A percentile compares a stretch with the other conserved stretches of the same genome.
These are phyloP conservation scores for Potentilla sterilis DNA, from an alignment of 306 rosid species.

Conservation along the genomic window DNA sequence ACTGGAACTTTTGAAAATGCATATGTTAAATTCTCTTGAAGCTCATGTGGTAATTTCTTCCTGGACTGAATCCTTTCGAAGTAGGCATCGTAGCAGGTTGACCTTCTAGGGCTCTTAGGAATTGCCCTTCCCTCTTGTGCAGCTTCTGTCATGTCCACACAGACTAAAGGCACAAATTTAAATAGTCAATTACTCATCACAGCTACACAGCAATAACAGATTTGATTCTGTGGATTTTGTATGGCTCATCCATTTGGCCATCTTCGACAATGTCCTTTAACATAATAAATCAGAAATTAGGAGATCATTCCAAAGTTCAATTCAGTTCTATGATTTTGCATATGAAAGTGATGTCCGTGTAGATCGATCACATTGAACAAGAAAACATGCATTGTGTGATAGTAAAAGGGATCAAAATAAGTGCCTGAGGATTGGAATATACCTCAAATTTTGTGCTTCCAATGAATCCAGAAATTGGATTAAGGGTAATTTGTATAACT, in stretches of 20 bases:
- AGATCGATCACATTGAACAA: not conserved
- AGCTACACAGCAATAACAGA: not conserved
- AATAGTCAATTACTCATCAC: too few species aligned
- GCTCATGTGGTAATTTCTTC: constrained; percentile 62
- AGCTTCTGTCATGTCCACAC: constrained; percentile 52
- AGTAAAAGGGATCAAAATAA: constrained; percentile 14
- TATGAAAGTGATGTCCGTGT: not conserved
- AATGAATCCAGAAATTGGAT: constrained; percentile 25
- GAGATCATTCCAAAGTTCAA: not conserved
- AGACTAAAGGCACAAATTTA: constrained; percentile 16
- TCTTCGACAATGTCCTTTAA: not conserved
- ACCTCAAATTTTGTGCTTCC: constrained; percentile 32
- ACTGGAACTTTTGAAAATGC: constrained; percentile 80
- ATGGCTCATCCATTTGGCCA: not conserved
- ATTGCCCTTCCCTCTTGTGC: constrained; percentile 24
- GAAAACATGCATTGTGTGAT: not conserved
- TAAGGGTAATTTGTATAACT: not conserved
- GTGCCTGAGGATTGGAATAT: not conserved
- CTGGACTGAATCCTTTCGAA: constrained; percentile 64
- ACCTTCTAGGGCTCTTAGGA: constrained; percentile 16
- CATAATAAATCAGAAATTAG: not conserved
- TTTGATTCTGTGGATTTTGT: not conserved
- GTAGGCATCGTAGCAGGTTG: constrained; percentile 57
- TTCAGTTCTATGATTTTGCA: not conserved
- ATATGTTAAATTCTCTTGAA: constrained; percentile 68